Evolutionary conservation across 164 flowering plant species (phyloP).

Genomic region (Nymphaea thermarum): DNA sequence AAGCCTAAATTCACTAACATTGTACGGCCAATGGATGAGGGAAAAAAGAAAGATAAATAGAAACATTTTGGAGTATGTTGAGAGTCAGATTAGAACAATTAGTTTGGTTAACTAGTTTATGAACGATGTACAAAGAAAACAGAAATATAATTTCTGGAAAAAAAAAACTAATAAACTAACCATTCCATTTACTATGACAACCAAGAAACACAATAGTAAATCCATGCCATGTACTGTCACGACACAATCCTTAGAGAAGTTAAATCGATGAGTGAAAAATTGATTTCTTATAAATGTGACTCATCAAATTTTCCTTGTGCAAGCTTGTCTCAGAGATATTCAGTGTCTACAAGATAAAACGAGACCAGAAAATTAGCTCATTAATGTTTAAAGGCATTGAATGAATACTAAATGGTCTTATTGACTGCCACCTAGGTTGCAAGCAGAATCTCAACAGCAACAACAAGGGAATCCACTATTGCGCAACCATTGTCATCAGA

Average conservation of each 20-base stretch:
- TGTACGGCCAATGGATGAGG: slow-evolving; percentile 48
- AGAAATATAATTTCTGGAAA: too few relatives aligned
- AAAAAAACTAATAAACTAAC: too few relatives aligned
- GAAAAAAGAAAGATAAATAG: too few relatives aligned
- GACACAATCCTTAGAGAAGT: background rate
- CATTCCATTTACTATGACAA: too few relatives aligned
- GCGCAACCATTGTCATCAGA: slow-evolving; percentile 99
- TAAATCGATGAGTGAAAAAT: background rate
- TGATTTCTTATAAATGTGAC: slow-evolving; percentile 63
- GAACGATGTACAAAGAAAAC: too few relatives aligned
- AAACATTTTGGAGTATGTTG: too few relatives aligned
- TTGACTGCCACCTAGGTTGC: slow-evolving; percentile 99
- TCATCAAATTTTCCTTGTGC: slow-evolving; percentile 88
- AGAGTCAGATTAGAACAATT: too few relatives aligned
- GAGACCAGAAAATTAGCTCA: too few relatives aligned
- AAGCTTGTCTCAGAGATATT: slow-evolving; percentile 89
- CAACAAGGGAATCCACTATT: slow-evolving; percentile 93
- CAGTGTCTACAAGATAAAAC: slow-evolving; percentile 39
- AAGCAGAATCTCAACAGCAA: slow-evolving; percentile 92
- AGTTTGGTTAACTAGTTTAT: too few relatives aligned
- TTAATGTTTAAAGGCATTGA: too few relatives aligned
- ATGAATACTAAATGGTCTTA: slow-evolving; percentile 3
- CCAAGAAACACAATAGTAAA: too few relatives aligned
- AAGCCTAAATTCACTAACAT: background rate
- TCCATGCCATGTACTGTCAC: too few relatives aligned